phyloP scores from a whole-genome alignment of 1,284 basidiomycete species.

The Schizophyllum amplum region DNA sequence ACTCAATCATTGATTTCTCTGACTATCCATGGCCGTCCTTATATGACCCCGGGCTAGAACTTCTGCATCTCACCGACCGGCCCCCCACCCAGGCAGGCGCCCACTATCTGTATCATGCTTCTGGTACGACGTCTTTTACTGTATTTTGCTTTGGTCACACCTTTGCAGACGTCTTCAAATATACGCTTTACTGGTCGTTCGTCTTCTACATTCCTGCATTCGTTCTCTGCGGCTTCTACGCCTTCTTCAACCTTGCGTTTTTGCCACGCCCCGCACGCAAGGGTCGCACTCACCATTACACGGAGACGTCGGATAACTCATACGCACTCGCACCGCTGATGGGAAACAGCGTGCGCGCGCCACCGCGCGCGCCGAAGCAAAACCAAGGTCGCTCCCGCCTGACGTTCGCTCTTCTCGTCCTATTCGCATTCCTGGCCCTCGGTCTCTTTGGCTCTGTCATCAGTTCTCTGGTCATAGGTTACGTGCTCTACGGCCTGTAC shows the following conservation, averaged over 20 bases:
- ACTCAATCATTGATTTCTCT: neutral
- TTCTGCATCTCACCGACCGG: conserved; percentile 31
- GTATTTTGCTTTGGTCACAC: neutral
- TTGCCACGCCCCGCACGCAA: conserved; percentile 27
- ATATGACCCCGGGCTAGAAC: conserved; percentile 44
- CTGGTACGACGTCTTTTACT: conserved; percentile 22
- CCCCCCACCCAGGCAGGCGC: conserved; percentile 33
- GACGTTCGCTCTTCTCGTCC: conserved; percentile 58
- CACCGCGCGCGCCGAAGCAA: conserved; percentile 20
- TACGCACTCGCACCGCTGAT: conserved; percentile 7
- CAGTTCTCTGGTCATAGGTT: conserved; percentile 65
- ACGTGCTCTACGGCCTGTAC: conserved; percentile 63
- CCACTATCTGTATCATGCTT: conserved; percentile 35
- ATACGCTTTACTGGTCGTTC: conserved; percentile 82
- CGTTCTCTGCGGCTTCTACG: conserved; percentile 58
- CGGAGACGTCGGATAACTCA: conserved; percentile 5
- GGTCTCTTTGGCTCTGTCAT: conserved; percentile 60
- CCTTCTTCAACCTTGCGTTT: conserved; percentile 61
- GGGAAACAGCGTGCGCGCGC: neutral
- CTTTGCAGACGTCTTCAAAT: conserved; percentile 64
- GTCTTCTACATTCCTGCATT: conserved; percentile 69
- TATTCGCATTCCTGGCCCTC: conserved; percentile 47
- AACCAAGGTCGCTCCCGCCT: conserved; percentile 52
- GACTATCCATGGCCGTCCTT: conserved; percentile 52
- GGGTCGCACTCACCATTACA: neutral